phyloP scores from a whole-genome alignment of 345 rosid species.

The Melaleuca quinquenervia region DNA sequence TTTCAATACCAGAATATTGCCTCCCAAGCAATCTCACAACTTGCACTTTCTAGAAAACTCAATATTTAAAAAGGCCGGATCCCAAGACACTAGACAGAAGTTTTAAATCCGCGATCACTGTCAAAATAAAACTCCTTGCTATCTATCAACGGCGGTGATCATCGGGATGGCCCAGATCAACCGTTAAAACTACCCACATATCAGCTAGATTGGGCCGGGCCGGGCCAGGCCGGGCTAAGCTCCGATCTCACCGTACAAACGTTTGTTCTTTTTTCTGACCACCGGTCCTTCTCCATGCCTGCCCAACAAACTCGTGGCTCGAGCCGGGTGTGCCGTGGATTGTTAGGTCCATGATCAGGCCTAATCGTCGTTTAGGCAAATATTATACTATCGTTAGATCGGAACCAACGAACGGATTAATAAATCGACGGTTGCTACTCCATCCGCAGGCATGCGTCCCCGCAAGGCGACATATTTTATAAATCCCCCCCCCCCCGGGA shows the following conservation, averaged over 20 bases:
- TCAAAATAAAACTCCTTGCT: neutral
- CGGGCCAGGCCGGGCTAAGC: neutral
- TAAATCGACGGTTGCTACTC: neutral
- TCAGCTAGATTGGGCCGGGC: neutral
- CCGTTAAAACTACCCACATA: too few species aligned
- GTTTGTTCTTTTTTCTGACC: neutral
- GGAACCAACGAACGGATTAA: too few species aligned
- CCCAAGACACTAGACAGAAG: neutral
- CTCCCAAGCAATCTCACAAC: neutral
- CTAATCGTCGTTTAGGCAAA: neutral
- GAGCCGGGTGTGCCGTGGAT: neutral
- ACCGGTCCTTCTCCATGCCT: neutral
- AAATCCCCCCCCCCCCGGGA: neutral
- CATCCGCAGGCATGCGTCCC: neutral
- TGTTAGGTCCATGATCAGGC: neutral
- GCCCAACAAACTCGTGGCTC: neutral
- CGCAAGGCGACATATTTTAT: neutral
- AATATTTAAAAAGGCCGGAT: neutral
- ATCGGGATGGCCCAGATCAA: neutral
- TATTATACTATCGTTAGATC: neutral
- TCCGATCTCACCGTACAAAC: neutral
- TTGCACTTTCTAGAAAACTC: neutral
- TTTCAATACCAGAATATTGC: neutral
- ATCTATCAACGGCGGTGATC: neutral
- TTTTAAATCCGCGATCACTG: neutral